Evolutionary conservation across 225 moss, liverwort and hornwort species (phyloP), one percentile per base, ranked within the genome.

Genomic region (Lunularia cruciata): DNA sequence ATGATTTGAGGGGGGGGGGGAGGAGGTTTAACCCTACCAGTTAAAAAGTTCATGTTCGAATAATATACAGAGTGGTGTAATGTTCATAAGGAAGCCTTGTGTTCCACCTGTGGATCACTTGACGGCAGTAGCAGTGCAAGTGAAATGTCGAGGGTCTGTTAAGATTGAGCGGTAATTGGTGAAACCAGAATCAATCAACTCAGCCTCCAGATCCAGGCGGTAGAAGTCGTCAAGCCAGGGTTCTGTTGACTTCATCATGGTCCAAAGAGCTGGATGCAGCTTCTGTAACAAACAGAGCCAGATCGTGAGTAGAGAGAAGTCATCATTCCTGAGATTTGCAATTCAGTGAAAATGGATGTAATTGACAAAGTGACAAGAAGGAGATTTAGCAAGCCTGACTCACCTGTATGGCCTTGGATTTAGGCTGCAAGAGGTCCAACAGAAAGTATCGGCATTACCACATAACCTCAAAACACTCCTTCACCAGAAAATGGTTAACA

Each of bases 371-470:
- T 30, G 31, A 23, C 45, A 47, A 8, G 16, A 35, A 3, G 25
- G 8, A 8, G 30, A 51, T 31, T 20, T 4, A 27, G 20, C 19
- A 38, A 23, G 31, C n/a, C 14, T 49, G 18, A 56, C 69, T 76
- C 67, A 96, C 95, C 92, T 96, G 95, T 54, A 96, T 81, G 45
- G 85, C 76, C 76, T 96, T 96, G 60, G 90, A 87, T 60, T 90
- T 87, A 2, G 85, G 85, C 90, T 92, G 92, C 71, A 72, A 49
- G 36, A 47, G 3, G 35, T 22, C 40, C 2, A 54, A 57, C 49
- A 71, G 8, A 55, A 18, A 20, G 2, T 14, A 39, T 35, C 22
- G 47, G 19, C 38, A 51, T 35, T 0, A 25, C 0, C 20, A 22
- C n/a, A 37, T 1, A 0, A 13, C 38, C 13, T n/a, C 3, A 2